Evolutionary conservation across 2,329 filamentous ascomycete genomes (phyloP), one percentile per base, ranked within the genome.

Genomic region (Capronia americana): DNA sequence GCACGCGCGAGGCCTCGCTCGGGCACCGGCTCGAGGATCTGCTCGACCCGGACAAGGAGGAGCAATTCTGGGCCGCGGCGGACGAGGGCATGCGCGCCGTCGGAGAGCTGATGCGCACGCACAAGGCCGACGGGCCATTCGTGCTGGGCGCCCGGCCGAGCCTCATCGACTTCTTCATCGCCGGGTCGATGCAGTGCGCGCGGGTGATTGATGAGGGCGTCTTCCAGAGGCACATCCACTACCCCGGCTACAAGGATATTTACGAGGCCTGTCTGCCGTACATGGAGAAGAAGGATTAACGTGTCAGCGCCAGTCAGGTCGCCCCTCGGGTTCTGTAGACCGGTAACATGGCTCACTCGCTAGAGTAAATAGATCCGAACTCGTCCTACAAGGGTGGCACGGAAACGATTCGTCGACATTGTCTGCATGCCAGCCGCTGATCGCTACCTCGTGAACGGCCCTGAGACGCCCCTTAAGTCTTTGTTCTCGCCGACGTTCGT

Each of bases 161-260:
- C 61, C 73, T 72, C 34, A 76, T 76, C 17, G 79, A 80, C 63
- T 81, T 81, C 67, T 79, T 79, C 44, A 74, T 81, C 67, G 76
- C 77, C 10, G 79, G 78, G 4, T 67, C 70, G 1, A 65, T 81
- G 4, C 76, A 79, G 71, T 72, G 65, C 66, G 74, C 75, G 44
- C 77, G 74, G 55, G 60, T 74, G 64, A 66, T 78, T 6, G 73
- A 77, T 67, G 76, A 77, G 55, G 69, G 58, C 2, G 69, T 75
- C 3, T 77, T 76, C 32, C 66, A 73, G 69, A 74, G 73, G 46
- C 58, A 74, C 44, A 32, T 70, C 1, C 67, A 68, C 46, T 75
- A 74, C 53, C 61, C 65, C 54, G 72, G 71, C 24, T 76, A 57
- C 56, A 69, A 66, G 63, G 71, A 71, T 14, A 41, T 68, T 28